phyloP scores from a whole-genome alignment of 768 basidiomycete species.

The Mycena rosella region DNA sequence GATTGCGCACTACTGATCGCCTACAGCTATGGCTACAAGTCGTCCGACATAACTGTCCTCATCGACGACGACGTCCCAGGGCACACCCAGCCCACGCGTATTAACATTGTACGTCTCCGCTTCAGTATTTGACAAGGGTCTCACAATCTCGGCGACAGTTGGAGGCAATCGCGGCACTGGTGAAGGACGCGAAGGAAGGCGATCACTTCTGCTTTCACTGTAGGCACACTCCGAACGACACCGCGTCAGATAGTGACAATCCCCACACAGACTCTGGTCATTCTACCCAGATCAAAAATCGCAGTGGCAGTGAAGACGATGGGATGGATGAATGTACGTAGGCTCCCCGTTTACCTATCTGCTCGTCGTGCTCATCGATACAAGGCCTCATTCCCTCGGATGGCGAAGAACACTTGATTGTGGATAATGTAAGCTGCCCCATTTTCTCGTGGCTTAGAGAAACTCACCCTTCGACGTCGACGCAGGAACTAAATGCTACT shows the following conservation, averaged over 20 bases:
- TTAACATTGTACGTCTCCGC: constrained; percentile 9
- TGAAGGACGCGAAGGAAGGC: constrained; percentile 35
- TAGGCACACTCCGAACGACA: constrained; percentile 23
- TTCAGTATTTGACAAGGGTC: background rate
- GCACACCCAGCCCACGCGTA: constrained; percentile 22
- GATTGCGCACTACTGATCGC: background rate
- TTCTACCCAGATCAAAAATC: constrained; percentile 20
- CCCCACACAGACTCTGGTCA: constrained; percentile 30
- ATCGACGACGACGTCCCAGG: constrained; percentile 13
- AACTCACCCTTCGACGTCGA: background rate
- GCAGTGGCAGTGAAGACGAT: constrained; percentile 31
- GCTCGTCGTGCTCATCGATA: background rate
- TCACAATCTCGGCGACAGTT: constrained; percentile 5
- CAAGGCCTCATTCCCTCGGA: constrained; percentile 29
- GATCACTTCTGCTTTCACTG: constrained; percentile 43
- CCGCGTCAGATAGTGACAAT: background rate
- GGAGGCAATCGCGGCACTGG: constrained; percentile 14
- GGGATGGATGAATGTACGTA: constrained; percentile 34
- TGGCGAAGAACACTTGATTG: constrained; percentile 15
- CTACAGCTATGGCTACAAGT: constrained; percentile 17
- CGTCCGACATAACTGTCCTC: constrained; percentile 19
- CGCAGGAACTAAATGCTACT: constrained; percentile 20
- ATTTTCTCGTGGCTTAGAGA: background rate
- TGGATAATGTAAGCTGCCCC: constrained; percentile 19
- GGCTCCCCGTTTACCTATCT: background rate